Percentiles rank a stretch among this genome's conserved stretches.
Conservation (phyloP, 2,329 filamentous ascomycete species). For the Fusarium sp. region DNA sequence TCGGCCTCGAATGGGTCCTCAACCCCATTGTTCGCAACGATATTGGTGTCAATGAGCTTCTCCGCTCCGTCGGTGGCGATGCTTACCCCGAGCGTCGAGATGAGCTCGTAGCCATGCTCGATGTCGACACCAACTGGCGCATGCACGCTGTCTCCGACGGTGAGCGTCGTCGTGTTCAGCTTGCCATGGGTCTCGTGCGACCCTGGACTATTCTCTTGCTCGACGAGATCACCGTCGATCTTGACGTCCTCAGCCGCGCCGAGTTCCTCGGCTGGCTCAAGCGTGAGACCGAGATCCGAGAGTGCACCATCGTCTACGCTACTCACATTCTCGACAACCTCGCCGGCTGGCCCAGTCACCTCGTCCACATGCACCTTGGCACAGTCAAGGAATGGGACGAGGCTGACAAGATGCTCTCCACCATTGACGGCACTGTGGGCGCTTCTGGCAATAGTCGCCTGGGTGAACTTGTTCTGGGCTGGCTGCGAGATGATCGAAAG, state of each 20-base stretch:
- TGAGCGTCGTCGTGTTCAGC: constrained; percentile 89
- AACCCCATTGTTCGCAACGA: constrained; percentile 97
- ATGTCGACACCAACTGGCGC: constrained; percentile 92
- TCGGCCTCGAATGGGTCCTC: constrained; percentile 97
- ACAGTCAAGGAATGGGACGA: constrained; percentile 87
- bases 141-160: constrained; percentile 97
- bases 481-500: constrained; percentile 84
- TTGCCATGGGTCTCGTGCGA: constrained; percentile 93
- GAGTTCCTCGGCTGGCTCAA: constrained; percentile 90
- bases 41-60: constrained; percentile 88
- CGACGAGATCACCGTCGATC: constrained; percentile 96
- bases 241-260: constrained; percentile 86
- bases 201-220: constrained; percentile 93
- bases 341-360: constrained; percentile 92
- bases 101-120: constrained; percentile 87
- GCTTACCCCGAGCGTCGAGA: constrained; percentile 85
- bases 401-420: constrained; percentile 75
- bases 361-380: constrained; percentile 95
- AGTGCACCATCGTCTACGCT: constrained; percentile 95
- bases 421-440: constrained; percentile 54
- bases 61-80: constrained; percentile 87
- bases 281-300: constrained; percentile 82
- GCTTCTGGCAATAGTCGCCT: constrained; percentile 80
- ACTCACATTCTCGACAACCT: constrained; percentile 98
- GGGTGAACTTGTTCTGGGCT: constrained; percentile 87